These are phyloP conservation scores for Hygrocybe coccinea DNA, from an alignment of 768 basidiomycete species.

Conservation along the genomic window DNA sequence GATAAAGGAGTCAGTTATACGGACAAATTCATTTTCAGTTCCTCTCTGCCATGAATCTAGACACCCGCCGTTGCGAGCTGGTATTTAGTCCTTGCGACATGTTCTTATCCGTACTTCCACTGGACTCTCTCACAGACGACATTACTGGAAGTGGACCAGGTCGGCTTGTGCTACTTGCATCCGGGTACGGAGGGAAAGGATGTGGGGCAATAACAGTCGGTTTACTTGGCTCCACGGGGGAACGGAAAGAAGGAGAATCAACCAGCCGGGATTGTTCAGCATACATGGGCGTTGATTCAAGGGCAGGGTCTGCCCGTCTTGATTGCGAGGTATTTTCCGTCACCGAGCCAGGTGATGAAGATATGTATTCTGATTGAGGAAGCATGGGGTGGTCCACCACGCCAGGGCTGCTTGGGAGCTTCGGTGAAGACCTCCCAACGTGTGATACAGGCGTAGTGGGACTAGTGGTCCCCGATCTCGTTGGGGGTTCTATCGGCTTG, in stretches of 20 bases:
- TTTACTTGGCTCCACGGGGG: not conserved
- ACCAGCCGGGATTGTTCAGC: slow-evolving; percentile 8
- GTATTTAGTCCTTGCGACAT: slow-evolving; percentile 27
- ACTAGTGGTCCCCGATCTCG: not conserved
- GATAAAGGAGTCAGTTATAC: too few relatives aligned
- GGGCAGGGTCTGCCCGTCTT: not conserved
- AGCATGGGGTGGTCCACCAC: not conserved
- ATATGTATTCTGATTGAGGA: slow-evolving; percentile 4
- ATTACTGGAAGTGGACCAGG: slow-evolving; percentile 29
- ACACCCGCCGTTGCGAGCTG: slow-evolving; percentile 20
- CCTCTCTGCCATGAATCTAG: slow-evolving; percentile 36
- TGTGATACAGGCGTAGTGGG: not conserved
- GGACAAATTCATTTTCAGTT: slow-evolving; percentile 3
- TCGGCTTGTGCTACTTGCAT: slow-evolving; percentile 16
- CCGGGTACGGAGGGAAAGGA: slow-evolving; percentile 22
- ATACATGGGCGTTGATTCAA: not conserved
- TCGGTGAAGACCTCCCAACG: slow-evolving; percentile 26
- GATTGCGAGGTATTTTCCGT: not conserved
- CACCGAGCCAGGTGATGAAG: slow-evolving; percentile 9
- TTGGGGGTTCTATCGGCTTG: slow-evolving; percentile 38
- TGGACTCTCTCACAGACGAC: slow-evolving; percentile 23
- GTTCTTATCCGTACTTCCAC: not conserved
- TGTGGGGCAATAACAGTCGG: slow-evolving; percentile 13
- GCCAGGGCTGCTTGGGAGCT: slow-evolving; percentile 16
- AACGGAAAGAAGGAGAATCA: slow-evolving; percentile 16